Evolutionary conservation across 2,329 filamentous ascomycete species (phyloP), one percentile per base, ranked within the genome.

Genomic region (Ophiostoma ulmi): DNA sequence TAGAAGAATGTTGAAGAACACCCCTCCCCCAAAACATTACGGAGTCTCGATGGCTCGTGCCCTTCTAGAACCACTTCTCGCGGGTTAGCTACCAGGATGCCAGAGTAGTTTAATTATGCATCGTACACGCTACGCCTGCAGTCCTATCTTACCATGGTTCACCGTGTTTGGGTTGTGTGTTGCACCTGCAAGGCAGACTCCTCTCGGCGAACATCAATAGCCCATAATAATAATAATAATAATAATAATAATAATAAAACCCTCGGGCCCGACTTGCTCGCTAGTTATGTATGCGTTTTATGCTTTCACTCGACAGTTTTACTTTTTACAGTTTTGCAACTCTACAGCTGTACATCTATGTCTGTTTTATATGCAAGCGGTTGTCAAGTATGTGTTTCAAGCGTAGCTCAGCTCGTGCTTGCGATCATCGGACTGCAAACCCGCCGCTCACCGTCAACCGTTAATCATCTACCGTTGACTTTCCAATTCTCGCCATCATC

Each of bases 91-190:
- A 58, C 52, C 22, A 58, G 52, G 52, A 58, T 58, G 52, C 52
- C 52, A 22, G 52, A 58, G 48, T 26, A 58, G 52, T 58, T 58
- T 26, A 31, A 58, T 58, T 58, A 58, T 58, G 52, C 52, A 58
- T 58, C 8, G 8, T 11, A 58, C 52, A 26, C 22, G n/a, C 22
- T 58, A 48, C 52, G 52, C 52, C 52, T 22, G 52, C 52, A 26
- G 52, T 26, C n/a, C 52, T 26, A 58, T 26, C n/a, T 22, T 26
- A 58, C 8, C 22, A 26, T 58, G 52, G 52, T 26, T 58, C 52
- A 22, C n/a, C 5, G 52, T 58, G 52, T 58, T 26, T 58, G 52
- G 22, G 52, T 26, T 17, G 52, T 58, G 52, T 58, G 52, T 26
- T 31, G 52, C 52, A 26, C 52, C 22, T 58, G 22, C 52, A 13